Percentiles rank a stretch among this genome's conserved stretches.
These are phyloP conservation scores for Teratosphaeria gauchensis DNA, from an alignment of 2,329 filamentous ascomycete species.

Conservation along the genomic window DNA sequence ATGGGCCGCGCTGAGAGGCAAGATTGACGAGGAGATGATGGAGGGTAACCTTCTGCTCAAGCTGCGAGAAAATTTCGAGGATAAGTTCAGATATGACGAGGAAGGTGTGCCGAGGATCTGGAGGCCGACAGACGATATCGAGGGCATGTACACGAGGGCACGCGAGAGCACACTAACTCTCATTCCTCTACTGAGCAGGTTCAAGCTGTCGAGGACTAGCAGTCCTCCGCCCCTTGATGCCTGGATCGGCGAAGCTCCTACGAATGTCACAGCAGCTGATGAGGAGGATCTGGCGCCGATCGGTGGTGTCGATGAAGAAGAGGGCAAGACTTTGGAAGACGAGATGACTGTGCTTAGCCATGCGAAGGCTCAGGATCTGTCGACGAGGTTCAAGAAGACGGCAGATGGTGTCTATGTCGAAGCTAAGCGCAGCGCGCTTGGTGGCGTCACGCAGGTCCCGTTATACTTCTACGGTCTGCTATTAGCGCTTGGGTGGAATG, in stretches of 20 bases:
- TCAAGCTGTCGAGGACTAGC: constrained; percentile 66
- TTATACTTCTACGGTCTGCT: constrained; percentile 89
- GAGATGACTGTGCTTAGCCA: constrained; percentile 94
- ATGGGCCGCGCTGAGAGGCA: constrained; percentile 81
- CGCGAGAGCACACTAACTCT: constrained; percentile 85
- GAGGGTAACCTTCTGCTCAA: constrained; percentile 94
- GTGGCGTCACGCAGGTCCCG: constrained; percentile 86
- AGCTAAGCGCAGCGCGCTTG: constrained; percentile 92
- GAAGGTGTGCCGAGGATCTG: constrained; percentile 90
- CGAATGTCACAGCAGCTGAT: constrained; percentile 65
- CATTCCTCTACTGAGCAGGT: constrained; percentile 79
- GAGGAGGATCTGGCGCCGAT: constrained; percentile 86
- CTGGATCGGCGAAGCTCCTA: constrained; percentile 73
- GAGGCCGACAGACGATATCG: constrained; percentile 93
- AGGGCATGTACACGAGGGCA: constrained; percentile 85
- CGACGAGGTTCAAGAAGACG: constrained; percentile 94
- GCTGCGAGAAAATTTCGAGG: constrained; percentile 95
- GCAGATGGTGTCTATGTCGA: constrained; percentile 97
- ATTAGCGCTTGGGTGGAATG: constrained; percentile 94
- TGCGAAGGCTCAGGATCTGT: constrained; percentile 80
- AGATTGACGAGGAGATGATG: constrained; percentile 95
- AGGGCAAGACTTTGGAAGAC: constrained; percentile 82
- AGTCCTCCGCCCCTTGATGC: constrained; percentile 69
- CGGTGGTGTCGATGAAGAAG: constrained; percentile 83
- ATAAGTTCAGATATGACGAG: constrained; percentile 97